Conservation (phyloP, 257 asterid genomes). For the Solanum habrochaites region DNA sequence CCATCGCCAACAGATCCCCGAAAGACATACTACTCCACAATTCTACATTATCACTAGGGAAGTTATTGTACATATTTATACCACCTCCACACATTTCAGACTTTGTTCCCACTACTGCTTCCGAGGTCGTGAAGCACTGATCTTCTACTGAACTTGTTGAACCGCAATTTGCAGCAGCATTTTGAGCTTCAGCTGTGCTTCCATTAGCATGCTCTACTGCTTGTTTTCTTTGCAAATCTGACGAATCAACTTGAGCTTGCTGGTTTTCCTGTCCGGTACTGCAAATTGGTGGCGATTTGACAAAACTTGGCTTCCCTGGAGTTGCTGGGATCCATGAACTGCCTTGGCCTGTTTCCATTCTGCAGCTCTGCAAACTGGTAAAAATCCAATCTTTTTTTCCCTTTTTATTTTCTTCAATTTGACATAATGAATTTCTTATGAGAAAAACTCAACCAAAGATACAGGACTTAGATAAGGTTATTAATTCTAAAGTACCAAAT, state of each 20-base stretch:
- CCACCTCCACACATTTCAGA: constrained; percentile 3
- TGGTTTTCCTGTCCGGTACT: constrained; percentile 7
- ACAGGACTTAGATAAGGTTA: not conserved
- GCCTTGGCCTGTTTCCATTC: constrained; percentile 39
- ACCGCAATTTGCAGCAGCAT: constrained; percentile 9
- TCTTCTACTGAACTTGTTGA: constrained; percentile 1
- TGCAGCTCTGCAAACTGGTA: constrained; percentile 16
- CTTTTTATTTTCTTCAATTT: not conserved
- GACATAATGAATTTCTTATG: not conserved
- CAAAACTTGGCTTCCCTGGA: constrained; percentile 41
- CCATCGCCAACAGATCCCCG: not conserved
- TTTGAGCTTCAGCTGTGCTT: constrained; percentile 2
- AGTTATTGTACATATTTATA: not conserved
- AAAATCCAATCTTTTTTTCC: constrained; percentile 10
- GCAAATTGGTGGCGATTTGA: constrained; percentile 27
- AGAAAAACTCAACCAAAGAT: not conserved
- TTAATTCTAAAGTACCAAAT: not conserved
- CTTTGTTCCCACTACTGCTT: constrained; percentile 4
- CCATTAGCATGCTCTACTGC: not conserved
- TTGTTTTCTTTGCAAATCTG: not conserved
- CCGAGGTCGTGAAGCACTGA: constrained; percentile 12
- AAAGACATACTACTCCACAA: constrained; percentile 21
- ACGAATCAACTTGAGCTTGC: constrained; percentile 6
- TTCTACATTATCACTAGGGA: constrained; percentile 9
- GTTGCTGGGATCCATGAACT: constrained; percentile 52